A percentile compares a stretch with the other conserved stretches of the same genome.
Evolutionary conservation across 2,329 filamentous ascomycete species (phyloP).

Genomic region (Periconia sp.): DNA sequence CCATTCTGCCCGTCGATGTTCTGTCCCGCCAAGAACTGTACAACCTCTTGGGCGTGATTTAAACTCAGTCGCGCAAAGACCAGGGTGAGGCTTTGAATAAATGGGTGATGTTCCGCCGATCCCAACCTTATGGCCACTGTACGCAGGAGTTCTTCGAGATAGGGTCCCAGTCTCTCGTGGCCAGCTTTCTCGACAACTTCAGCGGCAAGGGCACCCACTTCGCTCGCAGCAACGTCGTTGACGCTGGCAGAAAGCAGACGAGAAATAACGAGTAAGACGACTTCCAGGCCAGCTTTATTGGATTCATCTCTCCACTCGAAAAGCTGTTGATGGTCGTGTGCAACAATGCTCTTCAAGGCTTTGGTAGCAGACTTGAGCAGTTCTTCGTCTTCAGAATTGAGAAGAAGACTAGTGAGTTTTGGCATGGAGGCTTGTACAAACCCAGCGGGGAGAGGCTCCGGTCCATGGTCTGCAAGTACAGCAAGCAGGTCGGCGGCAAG

Average conservation of each 20-base stretch:
- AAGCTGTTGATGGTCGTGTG: conserved; percentile 87
- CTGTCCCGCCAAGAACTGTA: conserved; percentile 86
- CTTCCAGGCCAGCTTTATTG: conserved; percentile 81
- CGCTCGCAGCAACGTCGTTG: conserved; percentile 93
- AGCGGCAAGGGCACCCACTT: conserved; percentile 91
- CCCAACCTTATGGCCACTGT: conserved; percentile 85
- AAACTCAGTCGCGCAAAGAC: conserved; percentile 92
- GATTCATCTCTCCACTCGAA: conserved; percentile 79
- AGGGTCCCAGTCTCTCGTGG: conserved; percentile 85
- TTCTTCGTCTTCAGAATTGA: conserved; percentile 83
- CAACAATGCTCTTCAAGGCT: conserved; percentile 84
- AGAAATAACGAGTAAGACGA: conserved; percentile 89
- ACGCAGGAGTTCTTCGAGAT: conserved; percentile 81
- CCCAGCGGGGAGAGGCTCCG: conserved; percentile 80
- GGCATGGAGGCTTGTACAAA: conserved; percentile 86
- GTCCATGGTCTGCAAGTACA: conserved; percentile 78
- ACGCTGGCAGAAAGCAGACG: conserved; percentile 79
- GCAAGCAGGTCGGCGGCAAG: conserved; percentile 84
- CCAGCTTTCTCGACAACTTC: conserved; percentile 96
- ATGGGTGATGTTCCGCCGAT: conserved; percentile 78
- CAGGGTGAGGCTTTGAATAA: conserved; percentile 93
- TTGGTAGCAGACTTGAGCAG: conserved; percentile 84
- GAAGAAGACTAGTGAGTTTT: conserved; percentile 79
- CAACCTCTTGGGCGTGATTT: conserved; percentile 81
- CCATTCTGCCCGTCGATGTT: conserved; percentile 78